Base-by-base conservation (phyloP, 2,329 filamentous ascomycete species). In the Fusarium tjaetaba region DNA sequence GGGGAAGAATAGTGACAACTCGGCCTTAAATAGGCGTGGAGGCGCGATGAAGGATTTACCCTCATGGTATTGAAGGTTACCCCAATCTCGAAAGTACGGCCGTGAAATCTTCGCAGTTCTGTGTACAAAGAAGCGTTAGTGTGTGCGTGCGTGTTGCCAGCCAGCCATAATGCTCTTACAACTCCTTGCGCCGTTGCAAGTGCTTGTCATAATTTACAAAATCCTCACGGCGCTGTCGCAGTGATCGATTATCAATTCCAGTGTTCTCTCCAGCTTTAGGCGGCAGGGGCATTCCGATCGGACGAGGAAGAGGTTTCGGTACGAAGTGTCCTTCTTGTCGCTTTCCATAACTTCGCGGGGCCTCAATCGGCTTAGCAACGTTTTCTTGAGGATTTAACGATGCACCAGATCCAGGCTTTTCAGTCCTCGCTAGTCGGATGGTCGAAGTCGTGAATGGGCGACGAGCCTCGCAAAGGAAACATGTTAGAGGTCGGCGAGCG, bases 71-170 rank as follows among this genome's bases (percentile, higher is more conserved):
- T 88, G 87, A 82, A 98, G 89, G 83, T 97, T 96, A 68, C 90
- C 90, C 93, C 95, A 98, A 87, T 99, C 96, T 81, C 95, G 93
- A 85, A 97, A 99, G 84, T 99, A 99, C 5, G 96, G 95, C 66
- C 94, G 93, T 26, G 92, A 86, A 79, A 97, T 92, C 81, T 94
- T 91, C 75, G 89, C 88, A 49, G 93, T 93, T 61, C 92, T 94
- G 30, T 15, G 34, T 24, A 36, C 26, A 15, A 28, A 22, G 11
- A 28, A 61, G 30, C 26, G 41, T 77, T 43, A 78, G 61, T 24
- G 16, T 20, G 39, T 52, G 22, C 7, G 32, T 45, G 8, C 2
- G 28, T 13, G 7, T 16, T 24, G 18, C 30, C 48, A 34, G 30
- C 15, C 15, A 7, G 9, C 18, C 11, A 16, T 34, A 5, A 24